Evolutionary conservation across 495 filamentous ascomycete genomes (phyloP), one percentile per base, ranked within the genome.

Genomic region (Coniosporium apollinis): DNA sequence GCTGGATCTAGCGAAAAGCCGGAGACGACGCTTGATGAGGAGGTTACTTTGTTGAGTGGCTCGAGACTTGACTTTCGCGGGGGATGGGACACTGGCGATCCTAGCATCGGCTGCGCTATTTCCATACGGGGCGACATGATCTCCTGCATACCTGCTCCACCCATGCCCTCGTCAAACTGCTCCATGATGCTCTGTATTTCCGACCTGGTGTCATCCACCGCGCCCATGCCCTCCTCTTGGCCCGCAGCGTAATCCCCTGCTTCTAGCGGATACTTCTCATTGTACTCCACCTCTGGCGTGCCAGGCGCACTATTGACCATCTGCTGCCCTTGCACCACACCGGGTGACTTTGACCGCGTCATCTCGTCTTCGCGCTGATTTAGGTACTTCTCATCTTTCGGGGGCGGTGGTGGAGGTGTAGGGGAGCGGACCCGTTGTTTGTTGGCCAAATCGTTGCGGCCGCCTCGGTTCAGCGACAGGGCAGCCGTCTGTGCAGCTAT

Each of bases 151-250:
- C 64, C 73, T 8, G 67, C 73, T 8, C 71, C 77, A 33, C 71
- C 70, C 2, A 69, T 68, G 14, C 69, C 70, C 44, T 78, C 48
- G 15, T 57, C 42, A 24, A 61, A 60, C 32, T 76, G 78, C 42
- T 85, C 85, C 77, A 97, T 94, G 42, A 97, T 94, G 48, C 67
- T 92, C 56, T 94, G 82, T 33, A 97, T 94, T 51, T 94, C 89
- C 1, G 76, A 74, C 35, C 74, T 74, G 3, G 82, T 83, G 19
- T 68, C 70, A n/a, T 67, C 70, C 33, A 78, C 72, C 10, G 17
- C 10, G 1, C 18, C 30, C 30, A 32, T 68, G 64, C 35, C 67
- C 74, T 8, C 24, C 9, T 32, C 18, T 17, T 32, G 10, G 2
- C 24, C 33, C 49, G 35, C 34, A 56, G 61, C 37, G 52, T 57